phyloP scores from a whole-genome alignment of 495 filamentous ascomycete species.

The Hyaloscypha variabilis region DNA sequence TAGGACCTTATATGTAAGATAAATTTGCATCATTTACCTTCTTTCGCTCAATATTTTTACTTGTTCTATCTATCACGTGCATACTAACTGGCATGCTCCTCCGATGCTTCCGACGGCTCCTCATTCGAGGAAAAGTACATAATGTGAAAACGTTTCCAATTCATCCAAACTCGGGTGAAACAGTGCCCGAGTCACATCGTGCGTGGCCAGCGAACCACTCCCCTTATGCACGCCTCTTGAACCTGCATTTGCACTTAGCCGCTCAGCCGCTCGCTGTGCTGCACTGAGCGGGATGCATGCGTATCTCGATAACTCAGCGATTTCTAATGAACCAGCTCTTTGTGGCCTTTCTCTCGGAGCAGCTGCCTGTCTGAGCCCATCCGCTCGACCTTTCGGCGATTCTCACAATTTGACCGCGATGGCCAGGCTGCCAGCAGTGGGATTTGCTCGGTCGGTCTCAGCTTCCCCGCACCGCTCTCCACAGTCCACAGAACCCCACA shows the following conservation, averaged over 20 bases:
- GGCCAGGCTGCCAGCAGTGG: not conserved
- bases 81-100: no score
- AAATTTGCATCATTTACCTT: no score
- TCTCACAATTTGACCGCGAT: not conserved
- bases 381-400: not conserved
- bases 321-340: not conserved
- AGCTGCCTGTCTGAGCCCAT: not conserved
- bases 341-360: not conserved
- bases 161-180: constrained; percentile 13
- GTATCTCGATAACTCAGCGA: not conserved
- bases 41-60: no score
- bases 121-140: not conserved
- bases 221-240: constrained; percentile 2
- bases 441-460: not conserved
- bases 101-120: no score
- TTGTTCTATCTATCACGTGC: no score
- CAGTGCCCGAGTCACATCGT: not conserved
- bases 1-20: no score
- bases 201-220: not conserved
- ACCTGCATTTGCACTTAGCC: not conserved
- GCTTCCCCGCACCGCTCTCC: not conserved
- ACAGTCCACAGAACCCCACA: not conserved
- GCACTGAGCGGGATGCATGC: not conserved
- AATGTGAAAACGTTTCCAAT: constrained; percentile 4
- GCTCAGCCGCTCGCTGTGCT: not conserved